Evolutionary conservation across 1,139 yeast genomes (phyloP).

Genomic region (Hansenula sp.): DNA sequence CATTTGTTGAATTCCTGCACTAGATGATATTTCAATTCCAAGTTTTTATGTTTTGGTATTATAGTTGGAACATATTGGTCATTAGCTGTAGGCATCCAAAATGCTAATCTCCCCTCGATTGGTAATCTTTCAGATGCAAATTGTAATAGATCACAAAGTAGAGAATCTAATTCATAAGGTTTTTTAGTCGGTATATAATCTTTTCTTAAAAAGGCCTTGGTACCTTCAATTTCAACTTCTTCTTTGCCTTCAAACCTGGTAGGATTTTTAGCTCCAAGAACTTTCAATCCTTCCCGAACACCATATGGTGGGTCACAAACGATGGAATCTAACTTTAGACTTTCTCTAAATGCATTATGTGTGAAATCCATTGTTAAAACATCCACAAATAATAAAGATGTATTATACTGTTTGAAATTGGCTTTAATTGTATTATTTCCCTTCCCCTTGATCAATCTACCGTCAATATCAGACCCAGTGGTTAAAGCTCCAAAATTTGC

Average conservation of each 20-base stretch:
- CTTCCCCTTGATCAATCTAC: conserved; percentile 78
- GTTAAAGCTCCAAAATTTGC: conserved; percentile 81
- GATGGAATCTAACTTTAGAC: conserved; percentile 69
- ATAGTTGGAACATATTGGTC: conserved; percentile 70
- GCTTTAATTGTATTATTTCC: conserved; percentile 46
- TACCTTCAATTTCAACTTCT: conserved; percentile 61
- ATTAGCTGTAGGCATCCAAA: conserved; percentile 98
- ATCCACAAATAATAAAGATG: conserved; percentile 59
- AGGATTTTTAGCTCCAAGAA: conserved; percentile 77
- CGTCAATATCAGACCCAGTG: conserved; percentile 89
- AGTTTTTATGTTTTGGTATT: conserved; percentile 74
- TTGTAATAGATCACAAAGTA: conserved; percentile 70
- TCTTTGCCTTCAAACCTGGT: conserved; percentile 65
- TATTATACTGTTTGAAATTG: conserved; percentile 75
- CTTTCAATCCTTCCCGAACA: conserved; percentile 91
- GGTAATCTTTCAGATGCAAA: conserved; percentile 74
- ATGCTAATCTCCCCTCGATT: conserved; percentile 74
- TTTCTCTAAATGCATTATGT: conserved; percentile 70
- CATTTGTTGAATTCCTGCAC: conserved; percentile 90
- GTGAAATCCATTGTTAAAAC: conserved; percentile 93
- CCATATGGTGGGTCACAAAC: conserved; percentile 99
- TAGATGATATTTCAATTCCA: conserved; percentile 69
- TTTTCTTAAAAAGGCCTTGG: conserved; percentile 67
- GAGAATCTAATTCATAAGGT: conserved; percentile 74
- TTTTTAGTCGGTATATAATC: conserved; percentile 93